phyloP scores from a whole-genome alignment of 2,329 filamentous ascomycete genomes.

The Diaporthe vaccinii region DNA sequence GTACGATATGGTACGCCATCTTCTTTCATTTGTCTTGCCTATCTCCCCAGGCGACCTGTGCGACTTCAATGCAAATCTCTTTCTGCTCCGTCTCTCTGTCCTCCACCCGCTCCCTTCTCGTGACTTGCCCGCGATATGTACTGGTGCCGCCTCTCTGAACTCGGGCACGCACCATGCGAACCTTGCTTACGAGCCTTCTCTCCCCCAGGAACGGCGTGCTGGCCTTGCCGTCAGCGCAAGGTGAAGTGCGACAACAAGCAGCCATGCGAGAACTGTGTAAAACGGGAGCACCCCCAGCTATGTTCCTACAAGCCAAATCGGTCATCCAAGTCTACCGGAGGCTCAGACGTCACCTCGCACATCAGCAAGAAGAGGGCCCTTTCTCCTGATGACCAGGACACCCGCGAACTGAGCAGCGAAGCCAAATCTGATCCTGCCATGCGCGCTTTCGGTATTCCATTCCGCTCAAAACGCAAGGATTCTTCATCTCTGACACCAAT shows the following conservation, averaged over 20 bases:
- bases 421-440: slow-evolving; percentile 54
- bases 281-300: slow-evolving; percentile 73
- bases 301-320: slow-evolving; percentile 77
- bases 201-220: slow-evolving; percentile 70
- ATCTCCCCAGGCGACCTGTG: neutral
- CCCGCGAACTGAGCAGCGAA: slow-evolving; percentile 52
- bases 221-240: slow-evolving; percentile 77
- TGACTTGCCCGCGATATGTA: neutral
- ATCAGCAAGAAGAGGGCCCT: slow-evolving; percentile 42
- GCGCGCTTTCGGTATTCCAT: slow-evolving; percentile 48
- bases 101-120: neutral
- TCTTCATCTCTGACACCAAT: slow-evolving; percentile 40
- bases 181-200: neutral
- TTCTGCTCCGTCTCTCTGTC: neutral
- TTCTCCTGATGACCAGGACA: slow-evolving; percentile 52
- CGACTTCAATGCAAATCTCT: neutral
- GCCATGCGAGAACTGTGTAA: slow-evolving; percentile 77
- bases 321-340: slow-evolving; percentile 48
- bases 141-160: neutral
- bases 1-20: slow-evolving; percentile 73
- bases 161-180: neutral
- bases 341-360: slow-evolving; percentile 44
- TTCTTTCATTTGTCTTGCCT: neutral
- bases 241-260: slow-evolving; percentile 79
- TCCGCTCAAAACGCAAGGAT: slow-evolving; percentile 37